Evolutionary conservation across 2,329 filamentous ascomycete genomes (phyloP), one percentile per base, ranked within the genome.

Genomic region (Zymoseptoria tritici): DNA sequence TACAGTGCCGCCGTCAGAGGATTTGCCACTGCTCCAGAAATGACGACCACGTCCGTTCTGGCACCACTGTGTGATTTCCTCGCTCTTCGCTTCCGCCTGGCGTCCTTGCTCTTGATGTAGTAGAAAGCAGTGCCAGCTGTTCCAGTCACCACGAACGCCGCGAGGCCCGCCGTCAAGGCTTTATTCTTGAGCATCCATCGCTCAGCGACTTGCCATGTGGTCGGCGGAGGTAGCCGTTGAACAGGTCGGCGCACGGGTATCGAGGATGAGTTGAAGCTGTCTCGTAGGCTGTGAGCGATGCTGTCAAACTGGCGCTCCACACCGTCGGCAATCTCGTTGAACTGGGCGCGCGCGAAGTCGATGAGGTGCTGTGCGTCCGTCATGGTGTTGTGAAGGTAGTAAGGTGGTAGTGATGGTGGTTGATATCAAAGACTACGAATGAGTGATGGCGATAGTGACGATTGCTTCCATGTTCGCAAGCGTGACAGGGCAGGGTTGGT

Each of bases 21-120:
- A 68, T 96, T 86, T 55, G 87, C 85, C 2, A 91, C 89, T 20
- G 90, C 91, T n/a, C 93, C 93, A 21, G 91, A 91, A 63, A 97
- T 83, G 26, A 97, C 89, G 46, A 88, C 81, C 57, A 97, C 93
- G 74, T 99, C 94, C 64, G 87, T 85, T 57, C 94, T 83, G 3
- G 90, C 90, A 22, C 94, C 94, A 76, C 91, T 96, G 55, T 83
- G 81, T 2, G 91, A 89, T 58, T 89, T 85, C 75, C 82, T 87
- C 9, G 92, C 94, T 63, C 90, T 84, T 64, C 93, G 84, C 73
- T 86, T 87, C 68, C 79, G 81, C 36, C 77, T 79, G 65, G 81
- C 75, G 54, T 79, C 73, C 57, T 82, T 82, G 72, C 86, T 89
- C 61, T 83, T 85, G 57, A 82, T 79, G 60, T 84, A 83, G 59